Evolutionary conservation across 805 yeast genomes (phyloP).

Genomic region (Hanseniaspora pseudoguilliermondii): DNA sequence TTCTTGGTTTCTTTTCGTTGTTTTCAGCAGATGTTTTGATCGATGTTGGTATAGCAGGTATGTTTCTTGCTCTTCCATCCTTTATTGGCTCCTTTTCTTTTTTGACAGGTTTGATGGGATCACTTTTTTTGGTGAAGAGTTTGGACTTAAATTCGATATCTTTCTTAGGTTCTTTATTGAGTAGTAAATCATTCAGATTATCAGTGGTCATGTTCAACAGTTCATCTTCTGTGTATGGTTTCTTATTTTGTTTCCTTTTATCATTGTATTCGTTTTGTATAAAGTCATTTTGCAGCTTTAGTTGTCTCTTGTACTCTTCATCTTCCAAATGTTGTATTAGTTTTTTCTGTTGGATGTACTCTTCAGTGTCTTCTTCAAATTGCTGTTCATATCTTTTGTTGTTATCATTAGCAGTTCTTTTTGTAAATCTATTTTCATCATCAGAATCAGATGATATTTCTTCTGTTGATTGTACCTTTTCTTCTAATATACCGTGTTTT

Average conservation of each 20-base stretch:
- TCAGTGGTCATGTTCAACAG: slow-evolving; percentile 6
- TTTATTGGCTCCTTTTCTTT: not conserved
- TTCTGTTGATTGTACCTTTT: not conserved
- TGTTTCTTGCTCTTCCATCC: not conserved
- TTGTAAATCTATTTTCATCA: not conserved
- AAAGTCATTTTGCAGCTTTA: slow-evolving; percentile 1
- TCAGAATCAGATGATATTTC: not conserved
- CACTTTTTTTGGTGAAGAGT: not conserved
- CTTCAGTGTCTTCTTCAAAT: slow-evolving; percentile 12
- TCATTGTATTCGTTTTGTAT: not conserved
- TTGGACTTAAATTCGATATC: not conserved
- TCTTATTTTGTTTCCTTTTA: not conserved
- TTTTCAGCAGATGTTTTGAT: not conserved
- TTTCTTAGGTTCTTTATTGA: not conserved
- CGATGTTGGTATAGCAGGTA: not conserved
- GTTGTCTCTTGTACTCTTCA: slow-evolving; percentile 1
- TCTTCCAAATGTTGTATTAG: not conserved
- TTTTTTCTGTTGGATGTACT: slow-evolving; percentile 9
- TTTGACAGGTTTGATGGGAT: not conserved
- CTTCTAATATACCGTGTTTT: not conserved
- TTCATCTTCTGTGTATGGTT: not conserved
- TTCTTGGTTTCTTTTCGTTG: not conserved
- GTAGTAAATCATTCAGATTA: not conserved
- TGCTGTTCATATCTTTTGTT: slow-evolving; percentile 3
- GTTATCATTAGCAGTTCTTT: not conserved